Percentiles rank a stretch among this genome's conserved stretches.
These are phyloP conservation scores for Ogataea haglerorum DNA, from an alignment of 805 yeast genomes.

Conservation along the genomic window DNA sequence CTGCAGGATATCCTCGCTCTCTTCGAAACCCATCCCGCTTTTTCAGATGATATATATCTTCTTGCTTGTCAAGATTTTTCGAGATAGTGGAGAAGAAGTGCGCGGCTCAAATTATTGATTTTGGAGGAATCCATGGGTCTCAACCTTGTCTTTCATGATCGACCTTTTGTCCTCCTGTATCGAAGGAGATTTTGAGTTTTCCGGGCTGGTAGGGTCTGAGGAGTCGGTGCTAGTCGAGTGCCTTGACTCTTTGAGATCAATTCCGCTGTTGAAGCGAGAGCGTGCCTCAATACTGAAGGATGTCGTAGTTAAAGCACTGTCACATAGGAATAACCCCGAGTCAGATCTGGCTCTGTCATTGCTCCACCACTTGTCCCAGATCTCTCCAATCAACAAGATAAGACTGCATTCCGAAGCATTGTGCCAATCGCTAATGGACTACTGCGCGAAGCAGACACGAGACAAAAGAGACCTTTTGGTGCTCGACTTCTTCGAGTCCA, in stretches of 20 bases:
- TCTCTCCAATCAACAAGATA: slow-evolving; percentile 23
- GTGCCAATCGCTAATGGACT: slow-evolving; percentile 10
- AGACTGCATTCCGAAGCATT: slow-evolving; percentile 15
- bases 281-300: not conserved
- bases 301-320: not conserved
- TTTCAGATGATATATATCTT: slow-evolving; percentile 1
- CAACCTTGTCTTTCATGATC: slow-evolving; percentile 1
- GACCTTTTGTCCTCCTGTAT: slow-evolving; percentile 1
- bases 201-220: not conserved
- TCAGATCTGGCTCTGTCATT: slow-evolving; percentile 14
- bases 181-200: not conserved
- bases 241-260: slow-evolving; percentile 2
- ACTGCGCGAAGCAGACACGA: not conserved
- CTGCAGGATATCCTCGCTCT: not conserved
- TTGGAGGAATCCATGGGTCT: slow-evolving; percentile 1
- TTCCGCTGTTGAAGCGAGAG: slow-evolving; percentile 1
- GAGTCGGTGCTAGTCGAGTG: not conserved
- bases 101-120: slow-evolving; percentile 10
- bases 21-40: slow-evolving; percentile 3
- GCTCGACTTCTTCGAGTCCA: slow-evolving; percentile 2
- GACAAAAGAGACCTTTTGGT: slow-evolving; percentile 2
- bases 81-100: slow-evolving; percentile 9
- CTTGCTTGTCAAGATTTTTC: slow-evolving; percentile 7
- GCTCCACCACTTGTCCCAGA: slow-evolving; percentile 12
- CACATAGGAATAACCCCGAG: not conserved